These are phyloP conservation scores for Moesziomyces sp. DNA, from an alignment of 1,284 basidiomycete species.

Conservation along the genomic window DNA sequence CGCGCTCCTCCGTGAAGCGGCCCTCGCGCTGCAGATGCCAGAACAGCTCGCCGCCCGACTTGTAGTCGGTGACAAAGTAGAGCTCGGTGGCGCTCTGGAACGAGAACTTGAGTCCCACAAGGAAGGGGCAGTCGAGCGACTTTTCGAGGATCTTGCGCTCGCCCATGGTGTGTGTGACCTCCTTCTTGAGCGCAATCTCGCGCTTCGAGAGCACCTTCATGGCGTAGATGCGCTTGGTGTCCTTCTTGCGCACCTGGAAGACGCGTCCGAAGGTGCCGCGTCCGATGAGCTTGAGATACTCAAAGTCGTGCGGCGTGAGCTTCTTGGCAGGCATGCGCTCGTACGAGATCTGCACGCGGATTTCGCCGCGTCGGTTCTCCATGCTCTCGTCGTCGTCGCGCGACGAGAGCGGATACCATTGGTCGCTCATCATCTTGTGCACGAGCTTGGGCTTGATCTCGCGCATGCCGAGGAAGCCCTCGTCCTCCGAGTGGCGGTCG, in stretches of 20 bases:
- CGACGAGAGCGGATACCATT: conserved; percentile 86
- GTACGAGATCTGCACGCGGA: conserved; percentile 93
- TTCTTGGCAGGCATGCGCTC: conserved; percentile 71
- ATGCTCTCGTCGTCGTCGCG: conserved; percentile 54
- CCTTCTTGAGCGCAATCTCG: conserved; percentile 98
- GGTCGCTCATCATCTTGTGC: conserved; percentile 93
- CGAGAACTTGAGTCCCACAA: conserved; percentile 97
- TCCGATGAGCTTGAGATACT: conserved; percentile 98
- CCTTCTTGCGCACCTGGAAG: conserved; percentile 97
- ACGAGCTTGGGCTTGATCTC: conserved; percentile 89
- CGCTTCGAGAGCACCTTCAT: conserved; percentile 99
- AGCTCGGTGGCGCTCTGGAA: conserved; percentile 97
- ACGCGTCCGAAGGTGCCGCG: conserved; percentile 96
- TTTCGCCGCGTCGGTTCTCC: conserved; percentile 75
- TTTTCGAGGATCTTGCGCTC: conserved; percentile 98
- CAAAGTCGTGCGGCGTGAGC: conserved; percentile 78
- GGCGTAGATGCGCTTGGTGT: conserved; percentile 98
- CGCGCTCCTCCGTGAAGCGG: conserved; percentile 91
- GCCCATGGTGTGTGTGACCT: conserved; percentile 98
- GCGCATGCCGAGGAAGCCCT: conserved; percentile 89
- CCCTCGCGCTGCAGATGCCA: conserved; percentile 97
- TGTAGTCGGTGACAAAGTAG: conserved; percentile 98
- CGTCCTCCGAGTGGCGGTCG: conserved; percentile 83
- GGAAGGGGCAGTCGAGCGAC: conserved; percentile 92
- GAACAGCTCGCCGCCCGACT: conserved; percentile 95